A percentile compares a stretch with the other conserved stretches of the same genome.
phyloP scores from a whole-genome alignment of 352 stramenopile genomes.

The Phytophthora pistaciae region DNA sequence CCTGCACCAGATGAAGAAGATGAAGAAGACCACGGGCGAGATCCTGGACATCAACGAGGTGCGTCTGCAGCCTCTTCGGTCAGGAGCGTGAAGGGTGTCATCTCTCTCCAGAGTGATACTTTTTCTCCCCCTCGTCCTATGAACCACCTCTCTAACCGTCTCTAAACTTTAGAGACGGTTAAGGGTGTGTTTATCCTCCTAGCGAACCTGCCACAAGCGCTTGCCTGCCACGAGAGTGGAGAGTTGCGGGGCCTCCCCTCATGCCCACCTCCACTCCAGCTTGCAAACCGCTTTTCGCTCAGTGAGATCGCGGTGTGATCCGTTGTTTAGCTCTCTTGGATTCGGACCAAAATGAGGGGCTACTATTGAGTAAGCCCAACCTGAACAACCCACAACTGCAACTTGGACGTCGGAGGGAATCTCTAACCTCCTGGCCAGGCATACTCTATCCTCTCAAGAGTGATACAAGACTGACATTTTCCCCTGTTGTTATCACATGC shows the following conservation, averaged over 20 bases:
- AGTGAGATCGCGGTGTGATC: slow-evolving; percentile 76
- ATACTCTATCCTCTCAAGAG: background rate
- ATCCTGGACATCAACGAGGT: slow-evolving; percentile 99
- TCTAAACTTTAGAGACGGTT: slow-evolving; percentile 5
- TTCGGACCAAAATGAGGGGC: slow-evolving; percentile 37
- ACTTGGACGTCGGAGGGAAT: slow-evolving; percentile 10
- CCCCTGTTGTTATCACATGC: slow-evolving; percentile 22
- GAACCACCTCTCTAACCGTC: slow-evolving; percentile 2
- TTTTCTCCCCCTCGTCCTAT: slow-evolving; percentile 19
- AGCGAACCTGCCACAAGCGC: slow-evolving; percentile 66
- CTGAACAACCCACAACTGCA: slow-evolving; percentile 29
- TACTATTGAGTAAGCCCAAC: slow-evolving; percentile 33
- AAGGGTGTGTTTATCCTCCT: slow-evolving; percentile 41
- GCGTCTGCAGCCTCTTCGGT: slow-evolving; percentile 42
- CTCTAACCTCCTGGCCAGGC: background rate
- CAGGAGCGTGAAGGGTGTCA: background rate
- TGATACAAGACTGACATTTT: slow-evolving; percentile 9
- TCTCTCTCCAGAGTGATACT: slow-evolving; percentile 14
- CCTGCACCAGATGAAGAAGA: slow-evolving; percentile 99
- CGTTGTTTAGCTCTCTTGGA: slow-evolving; percentile 74
- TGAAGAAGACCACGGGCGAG: slow-evolving; percentile 99
- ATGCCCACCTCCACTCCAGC: slow-evolving; percentile 73
- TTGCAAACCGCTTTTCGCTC: slow-evolving; percentile 86
- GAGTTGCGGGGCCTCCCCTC: slow-evolving; percentile 21
- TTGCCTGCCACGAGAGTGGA: slow-evolving; percentile 90